phyloP scores from a whole-genome alignment of 495 filamentous ascomycete genomes.

The Penicillium waksmanii region DNA sequence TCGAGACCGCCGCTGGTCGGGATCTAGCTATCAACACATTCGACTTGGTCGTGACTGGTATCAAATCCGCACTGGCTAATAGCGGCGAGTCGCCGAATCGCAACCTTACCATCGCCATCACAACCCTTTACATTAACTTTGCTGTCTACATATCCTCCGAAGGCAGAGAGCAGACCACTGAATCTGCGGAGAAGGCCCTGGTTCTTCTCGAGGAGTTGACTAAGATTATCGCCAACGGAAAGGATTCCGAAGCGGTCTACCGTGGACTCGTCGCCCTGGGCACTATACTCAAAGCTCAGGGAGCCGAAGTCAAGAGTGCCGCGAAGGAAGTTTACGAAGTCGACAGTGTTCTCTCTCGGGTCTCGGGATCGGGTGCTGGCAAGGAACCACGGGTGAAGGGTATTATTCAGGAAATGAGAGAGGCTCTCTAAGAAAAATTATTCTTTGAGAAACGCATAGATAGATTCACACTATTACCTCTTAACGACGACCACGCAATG shows the following conservation, averaged over 20 bases:
- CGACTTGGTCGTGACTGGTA: constrained; percentile 56
- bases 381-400: constrained; percentile 55
- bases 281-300: constrained; percentile 59
- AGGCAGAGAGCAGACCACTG: constrained; percentile 34
- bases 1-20: constrained; percentile 73
- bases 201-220: constrained; percentile 65
- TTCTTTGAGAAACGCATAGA: constrained; percentile 17
- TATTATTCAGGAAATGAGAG: constrained; percentile 50
- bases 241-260: constrained; percentile 82
- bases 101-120: constrained; percentile 79
- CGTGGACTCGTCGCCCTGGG: constrained; percentile 81
- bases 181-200: constrained; percentile 60
- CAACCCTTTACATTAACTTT: constrained; percentile 86
- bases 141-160: constrained; percentile 61
- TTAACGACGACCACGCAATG: constrained; percentile 27
- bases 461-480: constrained; percentile 17
- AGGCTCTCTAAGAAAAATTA: constrained; percentile 27
- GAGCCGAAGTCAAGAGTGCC: constrained; percentile 51
- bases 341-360: constrained; percentile 36
- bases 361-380: constrained; percentile 39
- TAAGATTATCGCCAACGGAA: constrained; percentile 62
- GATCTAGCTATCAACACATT: constrained; percentile 61
- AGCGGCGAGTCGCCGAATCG: constrained; percentile 62
- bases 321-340: constrained; percentile 55
- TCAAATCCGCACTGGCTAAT: constrained; percentile 48